A percentile compares a stretch with the other conserved stretches of the same genome.
These are phyloP conservation scores for Spiromastix sp. DNA, from an alignment of 2,329 filamentous ascomycete genomes.

Conservation along the genomic window DNA sequence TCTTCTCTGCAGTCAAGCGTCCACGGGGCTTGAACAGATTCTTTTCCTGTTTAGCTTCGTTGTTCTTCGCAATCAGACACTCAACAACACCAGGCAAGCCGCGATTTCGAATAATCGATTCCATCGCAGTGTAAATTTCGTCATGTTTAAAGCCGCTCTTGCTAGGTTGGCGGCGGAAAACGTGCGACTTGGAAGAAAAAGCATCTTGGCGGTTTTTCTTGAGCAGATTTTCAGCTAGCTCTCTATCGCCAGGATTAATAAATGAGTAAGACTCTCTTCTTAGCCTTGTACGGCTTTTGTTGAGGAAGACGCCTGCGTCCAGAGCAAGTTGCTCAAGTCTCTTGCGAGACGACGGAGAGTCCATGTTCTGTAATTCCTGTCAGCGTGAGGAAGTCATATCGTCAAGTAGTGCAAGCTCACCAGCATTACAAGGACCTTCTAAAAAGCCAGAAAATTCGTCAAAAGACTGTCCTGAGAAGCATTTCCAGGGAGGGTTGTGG, in stretches of 20 bases:
- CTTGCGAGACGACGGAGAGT: slow-evolving; percentile 2
- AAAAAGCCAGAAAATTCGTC: no score
- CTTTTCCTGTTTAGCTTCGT: slow-evolving; percentile 10
- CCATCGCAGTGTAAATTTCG: slow-evolving; percentile 12
- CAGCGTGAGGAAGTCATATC: no score
- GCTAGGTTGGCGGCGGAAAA: slow-evolving; percentile 13
- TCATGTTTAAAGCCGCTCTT: slow-evolving; percentile 10
- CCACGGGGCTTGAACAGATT: slow-evolving; percentile 9
- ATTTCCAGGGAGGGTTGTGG: no score
- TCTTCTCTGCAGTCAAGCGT: slow-evolving; percentile 2
- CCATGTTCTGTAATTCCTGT: no score
- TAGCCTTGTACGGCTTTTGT: slow-evolving; percentile 5
- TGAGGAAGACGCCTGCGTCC: slow-evolving; percentile 7
- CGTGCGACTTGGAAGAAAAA: slow-evolving; percentile 13
- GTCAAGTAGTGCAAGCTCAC: no score
- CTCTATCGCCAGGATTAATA: slow-evolving; percentile 7
- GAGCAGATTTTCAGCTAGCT: slow-evolving; percentile 8
- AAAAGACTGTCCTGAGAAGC: no score
- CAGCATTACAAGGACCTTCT: no score
- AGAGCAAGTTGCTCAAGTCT: slow-evolving; percentile 11
- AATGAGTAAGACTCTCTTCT: slow-evolving; percentile 6
- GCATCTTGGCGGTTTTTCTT: slow-evolving; percentile 10
- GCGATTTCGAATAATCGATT: slow-evolving; percentile 9
- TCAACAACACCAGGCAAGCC: slow-evolving; percentile 11
- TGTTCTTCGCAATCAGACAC: slow-evolving; percentile 9